Base-by-base conservation (phyloP, 2,329 filamentous ascomycete species). In the Nothopassalora personata region DNA sequence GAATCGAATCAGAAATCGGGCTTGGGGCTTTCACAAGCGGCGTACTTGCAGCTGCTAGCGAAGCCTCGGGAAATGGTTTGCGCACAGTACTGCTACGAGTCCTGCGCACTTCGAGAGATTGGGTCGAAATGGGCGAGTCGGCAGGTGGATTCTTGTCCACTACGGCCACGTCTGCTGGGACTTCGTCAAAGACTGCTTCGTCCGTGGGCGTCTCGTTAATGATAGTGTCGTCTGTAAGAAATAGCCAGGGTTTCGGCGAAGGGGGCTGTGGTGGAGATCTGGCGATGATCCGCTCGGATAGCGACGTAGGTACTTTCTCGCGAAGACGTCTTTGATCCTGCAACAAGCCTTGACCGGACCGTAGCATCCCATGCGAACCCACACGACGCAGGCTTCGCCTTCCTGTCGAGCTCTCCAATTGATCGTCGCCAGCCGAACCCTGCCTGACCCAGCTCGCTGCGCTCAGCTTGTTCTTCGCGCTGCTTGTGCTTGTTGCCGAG, bases 391-490 rank as follows among this genome's bases (percentile, higher is more conserved):
- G 19, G 43, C 61, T 66, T 50, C 61, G 63, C 47, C 60, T 58
- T 13, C 63, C 62, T 55, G 61, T 61, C 18, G 61, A 56, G n/a
- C 56, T 62, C n/a, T 61, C 60, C n/a, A 65, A 45, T 8, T 65
- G 61, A 18, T 67, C 65, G 48, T 67, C 60, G 39, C 60, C 56
- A n/a, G 54, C 45, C 43, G 61, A 34, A 54, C 64, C 57, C 54
- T 63, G 59, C 51, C 66, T 66, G 34, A 70, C 66, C 70, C 70
- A 71, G 55, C 68, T 71, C 58, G 72, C 70, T 36, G 66, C 62
- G 55, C 67, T 72, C 60, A 72, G 53, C 52, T 70, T 71, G 48
- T 69, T 66, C 30, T 61, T 65, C 45, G 82, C 81, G 63, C 57
- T 63, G 19, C 49, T 51, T 9, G 47, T 47, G 30, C 52, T 57